These are phyloP conservation scores for Fraxinus pennsylvanica DNA, from an alignment of 257 asterid species.

Conservation along the genomic window DNA sequence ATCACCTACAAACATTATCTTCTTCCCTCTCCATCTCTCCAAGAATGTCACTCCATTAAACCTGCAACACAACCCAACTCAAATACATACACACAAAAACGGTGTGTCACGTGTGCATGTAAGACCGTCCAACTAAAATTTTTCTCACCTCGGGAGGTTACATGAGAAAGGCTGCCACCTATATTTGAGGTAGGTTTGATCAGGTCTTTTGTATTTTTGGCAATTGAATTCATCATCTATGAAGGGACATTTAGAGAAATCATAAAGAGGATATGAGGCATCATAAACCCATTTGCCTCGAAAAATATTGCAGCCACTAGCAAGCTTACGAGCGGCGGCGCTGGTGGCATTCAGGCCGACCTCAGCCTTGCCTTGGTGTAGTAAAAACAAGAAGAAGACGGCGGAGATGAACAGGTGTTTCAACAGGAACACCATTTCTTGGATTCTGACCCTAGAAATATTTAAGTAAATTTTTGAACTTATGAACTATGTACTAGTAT, in stretches of 20 bases:
- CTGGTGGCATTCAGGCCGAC: slow-evolving; percentile 32
- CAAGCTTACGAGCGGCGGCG: slow-evolving; percentile 33
- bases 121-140: not conserved
- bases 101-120: not conserved
- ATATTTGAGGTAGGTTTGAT: slow-evolving; percentile 67
- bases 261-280: slow-evolving; percentile 77
- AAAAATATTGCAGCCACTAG: slow-evolving; percentile 60
- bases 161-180: slow-evolving; percentile 95
- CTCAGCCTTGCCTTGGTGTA: slow-evolving; percentile 37
- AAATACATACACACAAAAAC: not conserved
- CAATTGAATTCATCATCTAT: slow-evolving; percentile 88
- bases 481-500: slow-evolving; percentile 9
- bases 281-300: slow-evolving; percentile 86
- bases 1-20: slow-evolving; percentile 94
- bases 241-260: slow-evolving; percentile 73
- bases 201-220: slow-evolving; percentile 71
- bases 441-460: slow-evolving; percentile 6
- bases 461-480: slow-evolving; percentile 7
- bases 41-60: slow-evolving; percentile 73
- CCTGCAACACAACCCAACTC: slow-evolving; percentile 39
- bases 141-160: slow-evolving; percentile 60
- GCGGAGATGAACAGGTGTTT: slow-evolving; percentile 40
- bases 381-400: slow-evolving; percentile 33
- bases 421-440: slow-evolving; percentile 37
- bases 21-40: slow-evolving; percentile 85